Evolutionary conservation across 208 protist genomes (phyloP), one percentile per base, ranked within the genome.

Genomic region (Blastocrithidia nonstop): DNA sequence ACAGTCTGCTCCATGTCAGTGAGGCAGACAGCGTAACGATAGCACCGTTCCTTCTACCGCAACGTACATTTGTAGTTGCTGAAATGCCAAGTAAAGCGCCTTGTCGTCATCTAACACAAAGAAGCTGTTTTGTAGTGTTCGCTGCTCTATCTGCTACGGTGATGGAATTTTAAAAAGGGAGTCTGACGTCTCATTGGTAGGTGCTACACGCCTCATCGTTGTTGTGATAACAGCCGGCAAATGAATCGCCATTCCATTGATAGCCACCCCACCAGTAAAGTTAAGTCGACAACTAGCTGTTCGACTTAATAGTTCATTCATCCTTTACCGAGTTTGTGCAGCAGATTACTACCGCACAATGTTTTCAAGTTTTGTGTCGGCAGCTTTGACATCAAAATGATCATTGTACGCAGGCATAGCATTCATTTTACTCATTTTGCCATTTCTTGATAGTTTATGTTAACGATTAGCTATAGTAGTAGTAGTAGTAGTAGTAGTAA

Each of bases 81-180:
- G 43, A 24, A 88, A 77, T 1, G 57, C 76, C 45, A 67, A 83
- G 61, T 66, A 93, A 15, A 88, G 66, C 5, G 83, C 83, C 49
- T 70, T 74, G 17, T 88, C 67, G 25, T 84, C 67, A 2, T 66
- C 82, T 20, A 93, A 51, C 21, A 58, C 41, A 40, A 86, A 56
- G 46, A 93, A 93, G 19, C 61, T 50, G 45, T 93, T 93, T 41
- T 84, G 78, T 28, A 93, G 60, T 31, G 49, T 21, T 4, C 78
- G 75, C 16, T 42, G 45, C 7, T 68, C 62, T 37, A 84, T 45
- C 53, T 86, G 76, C 38, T 73, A 73, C 24, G 61, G 54, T 4
- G 70, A 70, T 4, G 72, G 78, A 22, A 77, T 57, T 24, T 84
- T 69, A 22, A 86, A 56, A 23, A 81, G 58, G 15, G 83, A 92